Evolutionary conservation across 2,329 filamentous ascomycete species (phyloP), one percentile per base, ranked within the genome.

Genomic region (Colletotrichum sp.): DNA sequence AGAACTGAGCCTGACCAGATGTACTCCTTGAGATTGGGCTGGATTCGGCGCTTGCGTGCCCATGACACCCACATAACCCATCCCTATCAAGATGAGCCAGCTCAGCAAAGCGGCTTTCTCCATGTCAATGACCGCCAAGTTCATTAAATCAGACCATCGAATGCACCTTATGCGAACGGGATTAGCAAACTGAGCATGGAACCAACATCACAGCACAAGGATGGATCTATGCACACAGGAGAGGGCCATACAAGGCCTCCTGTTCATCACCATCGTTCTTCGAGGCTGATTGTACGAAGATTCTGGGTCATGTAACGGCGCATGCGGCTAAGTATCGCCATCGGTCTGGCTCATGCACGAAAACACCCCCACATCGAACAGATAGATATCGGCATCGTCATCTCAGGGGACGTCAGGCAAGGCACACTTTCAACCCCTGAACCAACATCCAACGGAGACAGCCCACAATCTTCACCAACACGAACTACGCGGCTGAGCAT

Each of bases 121-220:
- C 39, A 44, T 44, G 39, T n/a, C 9, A 44, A n/a, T n/a, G 1
- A 2, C 39, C 9, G 0, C 5, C 18, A 44, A 44, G 2, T 10
- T 44, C 0, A 3, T 44, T 44, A 0, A 44, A n/a, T 0, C 18
- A 44, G 3, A 44, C 4, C 18, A 18, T 44, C 39, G 0, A 44
- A n/a, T n/a, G 34, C 7, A 30, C 13, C 13, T 7, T 34, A 4
- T 15, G 6, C 34, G 16, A 44, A 10, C 18, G 39, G 39, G 7
- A 1, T 44, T 44, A 44, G 39, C 39, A n/a, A 44, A 4, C 10
- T 5, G 39, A n/a, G 5, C 36, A 44, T n/a, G 36, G 36, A 39
- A 39, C 36, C 32, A 34, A 34, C 16, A 39, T 36, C 7, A 36
- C 6, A 36, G 34, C 34, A 36, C 15, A 16, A 36, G 15, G 34